Base-by-base conservation (phyloP, 2,329 filamentous ascomycete species). In the Arachnomyces sp. region DNA sequence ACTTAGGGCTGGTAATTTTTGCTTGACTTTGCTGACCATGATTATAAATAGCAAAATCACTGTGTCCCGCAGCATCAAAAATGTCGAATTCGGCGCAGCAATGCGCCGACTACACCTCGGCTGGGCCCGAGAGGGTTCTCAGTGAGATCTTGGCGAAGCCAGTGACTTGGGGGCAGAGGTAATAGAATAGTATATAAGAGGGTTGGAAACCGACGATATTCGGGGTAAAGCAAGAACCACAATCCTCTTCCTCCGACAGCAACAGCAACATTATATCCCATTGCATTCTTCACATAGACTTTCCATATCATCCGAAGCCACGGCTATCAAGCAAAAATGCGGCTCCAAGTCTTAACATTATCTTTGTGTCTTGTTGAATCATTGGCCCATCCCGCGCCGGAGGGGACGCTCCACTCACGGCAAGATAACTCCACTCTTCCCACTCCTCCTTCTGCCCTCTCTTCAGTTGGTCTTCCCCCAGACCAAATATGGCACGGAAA, bases 401-500 rank as follows among this genome's bases (percentile, higher is more conserved):
- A 35, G 13, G 33, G 33, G n/a, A 15, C 3, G 33, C 14, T 15
- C 15, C 6, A 15, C 18, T 35, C 33, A 35, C 33, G n/a, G 17
- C 33, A 15, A 35, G 14, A 35, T 18, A 15, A 12, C 33, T 15
- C 33, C 18, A 0, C 33, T 35, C 15, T 18, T 35, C 15, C n/a
- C 14, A 15, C 13, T 18, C 9, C 33, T 35, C n/a, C 33, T 2
- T 1, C 20, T 35, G 33, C 7, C 7, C 8, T 18, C n/a, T 18
- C 33, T 35, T 18, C 33, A 35, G 33, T 15, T 16, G 14, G 15
- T 18, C n/a, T 16, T 35, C 13, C 13, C 7, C 33, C 17, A 16
- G 20, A 7, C 14, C n/a, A 35, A 35, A 12, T 11, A 35, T 35
- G 33, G 33, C 33, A 35, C 33, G 33, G 33, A 20, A 35, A 35